Evolutionary conservation across 2,329 filamentous ascomycete species (phyloP), one percentile per base, ranked within the genome.

Genomic region (Myriosclerotinia scirpicola): DNA sequence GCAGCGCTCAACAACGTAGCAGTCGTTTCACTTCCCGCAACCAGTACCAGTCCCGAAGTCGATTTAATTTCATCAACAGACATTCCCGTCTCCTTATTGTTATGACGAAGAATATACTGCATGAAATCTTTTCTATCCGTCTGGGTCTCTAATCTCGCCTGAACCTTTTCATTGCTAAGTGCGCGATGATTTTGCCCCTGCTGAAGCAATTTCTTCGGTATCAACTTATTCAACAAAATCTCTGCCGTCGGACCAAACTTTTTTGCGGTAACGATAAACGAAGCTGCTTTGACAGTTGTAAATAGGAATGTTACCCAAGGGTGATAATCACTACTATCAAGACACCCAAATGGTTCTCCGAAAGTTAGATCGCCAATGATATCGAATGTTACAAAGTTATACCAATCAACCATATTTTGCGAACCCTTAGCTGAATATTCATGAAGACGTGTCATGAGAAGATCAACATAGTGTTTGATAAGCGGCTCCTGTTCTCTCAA

Each of bases 361-460:
- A 81, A 81, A 0, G 79, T 76, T 46, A 82, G 74, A 65, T 81
- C 79, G 26, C 79, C 79, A 42, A n/a, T n/a, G n/a, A n/a, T n/a
- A n/a, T n/a, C n/a, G n/a, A n/a, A n/a, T n/a, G n/a, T n/a, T n/a
- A n/a, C 65, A 65, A 73, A 77, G 61, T 77, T 77, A 66, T 70
- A 76, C 77, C 77, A 78, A 62, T 73, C 67, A 17, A 68, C 72
- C 71, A 78, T 73, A 54, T 72, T 66, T 14, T 67, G 54, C 8
- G 67, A 46, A 5, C 48, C 58, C n/a, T 69, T 46, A 7, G n/a
- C 34, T 14, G 54, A 40, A 52, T 63, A 53, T 34, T 65, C 64
- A 26, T 66, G 44, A 8, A 70, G 53, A 5, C 56, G 46, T 5
- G 20, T 17, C 14, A 68, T 66, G 36, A 68, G 55, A 20, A 70